A percentile compares a stretch with the other conserved stretches of the same genome.
Evolutionary conservation across 1,284 basidiomycete genomes (phyloP).

Genomic region (Bondarzewia mesenterica): DNA sequence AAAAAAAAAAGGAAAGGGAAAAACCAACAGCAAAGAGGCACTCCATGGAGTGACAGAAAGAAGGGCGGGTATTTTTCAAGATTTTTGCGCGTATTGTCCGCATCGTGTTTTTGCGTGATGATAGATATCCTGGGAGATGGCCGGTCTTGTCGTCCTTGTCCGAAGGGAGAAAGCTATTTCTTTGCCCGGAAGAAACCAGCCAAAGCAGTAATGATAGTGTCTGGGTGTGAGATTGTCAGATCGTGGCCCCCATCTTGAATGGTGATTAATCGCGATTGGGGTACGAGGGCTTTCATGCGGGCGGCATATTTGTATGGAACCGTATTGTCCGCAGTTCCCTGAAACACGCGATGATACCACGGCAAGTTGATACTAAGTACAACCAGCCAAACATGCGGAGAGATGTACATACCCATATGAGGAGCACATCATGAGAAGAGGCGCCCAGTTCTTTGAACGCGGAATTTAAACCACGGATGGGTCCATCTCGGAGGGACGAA

Average conservation of each 20-base stretch:
- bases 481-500: slow-evolving; percentile 67
- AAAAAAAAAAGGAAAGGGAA: too few species aligned
- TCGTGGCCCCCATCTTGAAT: slow-evolving; percentile 58
- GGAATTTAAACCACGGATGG: slow-evolving; percentile 47
- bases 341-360: slow-evolving; percentile 4
- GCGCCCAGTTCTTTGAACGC: slow-evolving; percentile 41
- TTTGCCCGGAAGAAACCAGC: slow-evolving; percentile 26
- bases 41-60: too few species aligned
- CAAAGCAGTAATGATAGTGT: slow-evolving; percentile 32
- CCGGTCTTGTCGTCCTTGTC: too few species aligned
- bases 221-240: slow-evolving; percentile 48
- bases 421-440: slow-evolving; percentile 37
- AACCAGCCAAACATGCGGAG: background rate
- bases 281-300: slow-evolving; percentile 44
- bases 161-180: background rate
- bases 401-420: slow-evolving; percentile 47
- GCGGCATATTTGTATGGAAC: slow-evolving; percentile 55
- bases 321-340: slow-evolving; percentile 58
- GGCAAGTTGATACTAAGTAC: too few species aligned
- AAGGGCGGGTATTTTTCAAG: too few species aligned
- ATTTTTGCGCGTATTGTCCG: too few species aligned
- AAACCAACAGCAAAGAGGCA: too few species aligned
- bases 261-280: slow-evolving; percentile 44
- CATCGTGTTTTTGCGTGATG: too few species aligned
- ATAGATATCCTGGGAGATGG: too few species aligned